These are phyloP conservation scores for Elsinoe ampelina DNA, from an alignment of 2,329 filamentous ascomycete species.

Conservation along the genomic window DNA sequence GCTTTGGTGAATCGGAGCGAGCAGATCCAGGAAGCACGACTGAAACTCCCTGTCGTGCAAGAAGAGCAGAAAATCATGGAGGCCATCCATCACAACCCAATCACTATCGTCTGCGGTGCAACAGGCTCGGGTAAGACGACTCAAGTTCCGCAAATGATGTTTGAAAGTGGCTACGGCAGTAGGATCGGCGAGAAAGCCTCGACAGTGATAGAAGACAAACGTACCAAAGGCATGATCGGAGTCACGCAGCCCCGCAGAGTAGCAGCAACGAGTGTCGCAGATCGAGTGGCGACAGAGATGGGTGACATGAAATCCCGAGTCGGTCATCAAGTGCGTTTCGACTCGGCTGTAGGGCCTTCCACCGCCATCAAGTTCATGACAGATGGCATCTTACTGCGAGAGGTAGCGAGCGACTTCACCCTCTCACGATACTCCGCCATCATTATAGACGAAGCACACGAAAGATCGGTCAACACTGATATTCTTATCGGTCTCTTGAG, in stretches of 20 bases:
- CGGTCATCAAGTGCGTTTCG: slow-evolving; percentile 87
- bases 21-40: slow-evolving; percentile 67
- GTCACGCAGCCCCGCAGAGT: slow-evolving; percentile 92
- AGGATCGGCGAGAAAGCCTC: slow-evolving; percentile 42
- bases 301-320: slow-evolving; percentile 68
- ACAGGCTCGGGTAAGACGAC: slow-evolving; percentile 98
- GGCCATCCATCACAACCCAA: slow-evolving; percentile 82
- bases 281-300: slow-evolving; percentile 78
- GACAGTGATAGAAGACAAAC: neutral
- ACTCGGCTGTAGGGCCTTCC: slow-evolving; percentile 67
- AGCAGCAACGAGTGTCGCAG: slow-evolving; percentile 92
- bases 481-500: slow-evolving; percentile 97
- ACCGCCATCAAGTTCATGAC: slow-evolving; percentile 99
- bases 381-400: slow-evolving; percentile 85
- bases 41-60: slow-evolving; percentile 79
- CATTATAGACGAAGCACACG: slow-evolving; percentile 93
- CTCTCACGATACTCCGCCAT: slow-evolving; percentile 86
- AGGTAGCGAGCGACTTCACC: slow-evolving; percentile 81
- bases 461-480: slow-evolving; percentile 94
- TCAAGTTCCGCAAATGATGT: slow-evolving; percentile 91
- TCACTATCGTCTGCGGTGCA: slow-evolving; percentile 84
- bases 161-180: slow-evolving; percentile 84
- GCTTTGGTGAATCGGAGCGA: slow-evolving; percentile 60
- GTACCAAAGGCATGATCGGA: slow-evolving; percentile 76
- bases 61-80: slow-evolving; percentile 99